Conservation (phyloP, 306 rosid genomes). For the Fagus crenata region DNA sequence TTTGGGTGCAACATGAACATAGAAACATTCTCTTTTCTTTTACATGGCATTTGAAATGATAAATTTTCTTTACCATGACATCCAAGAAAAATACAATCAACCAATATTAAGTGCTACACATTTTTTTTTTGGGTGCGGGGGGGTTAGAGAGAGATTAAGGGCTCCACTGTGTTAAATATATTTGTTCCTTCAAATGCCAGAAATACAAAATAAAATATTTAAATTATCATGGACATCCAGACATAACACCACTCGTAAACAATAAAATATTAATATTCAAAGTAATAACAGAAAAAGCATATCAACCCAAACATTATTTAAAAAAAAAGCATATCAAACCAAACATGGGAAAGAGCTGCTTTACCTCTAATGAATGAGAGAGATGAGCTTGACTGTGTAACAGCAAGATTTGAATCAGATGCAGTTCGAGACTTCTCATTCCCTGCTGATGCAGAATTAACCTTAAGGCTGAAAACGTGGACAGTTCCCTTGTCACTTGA, state of each 20-base stretch:
- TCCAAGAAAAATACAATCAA: not conserved
- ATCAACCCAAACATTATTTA: not conserved
- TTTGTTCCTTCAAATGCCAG: not conserved
- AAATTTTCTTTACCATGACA: not conserved
- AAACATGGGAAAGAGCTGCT: not conserved
- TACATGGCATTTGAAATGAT: not conserved
- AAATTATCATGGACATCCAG: not conserved
- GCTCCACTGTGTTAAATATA: not conserved
- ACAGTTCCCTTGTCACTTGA: conserved; percentile 96
- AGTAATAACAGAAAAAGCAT: not conserved
- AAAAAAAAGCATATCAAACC: not conserved
- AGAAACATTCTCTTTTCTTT: not conserved
- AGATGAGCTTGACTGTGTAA: conserved; percentile 54
- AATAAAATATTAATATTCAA: not conserved
- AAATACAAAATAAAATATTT: not conserved
- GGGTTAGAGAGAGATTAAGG: not conserved
- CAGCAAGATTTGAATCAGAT: conserved; percentile 41
- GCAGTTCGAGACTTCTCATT: conserved; percentile 42
- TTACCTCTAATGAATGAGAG: conserved; percentile 69
- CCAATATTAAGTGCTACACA: too few relatives aligned
- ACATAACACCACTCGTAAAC: not conserved
- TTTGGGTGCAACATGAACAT: not conserved
- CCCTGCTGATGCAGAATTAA: conserved; percentile 53
- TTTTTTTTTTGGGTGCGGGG: too few relatives aligned
- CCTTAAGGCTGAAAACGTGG: conserved; percentile 82